These are phyloP conservation scores for Flaveria robusta DNA, from an alignment of 129 eudicot genomes.

Conservation along the genomic window DNA sequence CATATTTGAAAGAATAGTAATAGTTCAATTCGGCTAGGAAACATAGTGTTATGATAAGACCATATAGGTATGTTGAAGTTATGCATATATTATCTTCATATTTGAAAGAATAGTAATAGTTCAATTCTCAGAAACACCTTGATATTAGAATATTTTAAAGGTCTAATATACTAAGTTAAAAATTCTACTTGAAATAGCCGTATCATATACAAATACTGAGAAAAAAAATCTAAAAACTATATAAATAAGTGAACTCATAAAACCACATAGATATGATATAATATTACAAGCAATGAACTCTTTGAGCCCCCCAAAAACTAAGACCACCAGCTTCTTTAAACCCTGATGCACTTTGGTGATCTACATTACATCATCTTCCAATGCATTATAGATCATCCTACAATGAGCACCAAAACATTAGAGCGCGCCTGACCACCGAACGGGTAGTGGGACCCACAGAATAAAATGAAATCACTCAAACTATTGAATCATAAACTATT, in stretches of 20 bases:
- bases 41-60: too few relatives aligned
- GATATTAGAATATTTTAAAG: too few relatives aligned
- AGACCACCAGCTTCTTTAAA: background rate
- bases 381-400: constrained; percentile 72
- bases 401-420: constrained; percentile 15
- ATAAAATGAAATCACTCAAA: background rate
- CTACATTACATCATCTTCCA: constrained; percentile 67
- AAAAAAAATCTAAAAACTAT: background rate
- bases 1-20: too few relatives aligned
- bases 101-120: too few relatives aligned
- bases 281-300: constrained; percentile 1
- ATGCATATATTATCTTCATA: too few relatives aligned
- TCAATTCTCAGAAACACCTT: too few relatives aligned
- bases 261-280: background rate
- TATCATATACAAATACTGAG: background rate
- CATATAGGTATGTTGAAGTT: too few relatives aligned
- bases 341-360: constrained; percentile 12
- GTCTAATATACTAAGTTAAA: too few relatives aligned
- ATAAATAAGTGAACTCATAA: background rate
- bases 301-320: background rate
- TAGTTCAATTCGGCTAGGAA: too few relatives aligned
- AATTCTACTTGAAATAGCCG: too few relatives aligned
- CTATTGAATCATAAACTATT: background rate
- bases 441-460: background rate
- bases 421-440: background rate